A percentile compares a stretch with the other conserved stretches of the same genome.
Conservation (phyloP, 2,329 filamentous ascomycete genomes). For the Colletotrichum gloeosporioides region DNA sequence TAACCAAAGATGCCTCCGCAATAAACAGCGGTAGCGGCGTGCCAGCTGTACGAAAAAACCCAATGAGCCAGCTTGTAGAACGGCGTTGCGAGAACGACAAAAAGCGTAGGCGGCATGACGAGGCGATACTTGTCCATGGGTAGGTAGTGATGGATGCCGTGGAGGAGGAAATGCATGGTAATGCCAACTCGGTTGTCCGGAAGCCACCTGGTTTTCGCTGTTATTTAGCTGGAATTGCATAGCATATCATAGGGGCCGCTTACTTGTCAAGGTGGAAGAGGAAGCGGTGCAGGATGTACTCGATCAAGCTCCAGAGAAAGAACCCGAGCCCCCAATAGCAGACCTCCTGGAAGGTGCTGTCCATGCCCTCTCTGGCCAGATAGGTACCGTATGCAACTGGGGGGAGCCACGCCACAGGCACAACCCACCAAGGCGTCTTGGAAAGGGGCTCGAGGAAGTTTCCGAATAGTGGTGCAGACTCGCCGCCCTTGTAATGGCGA, state of each 20-base stretch:
- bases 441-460: conserved; percentile 98
- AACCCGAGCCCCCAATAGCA: conserved; percentile 75
- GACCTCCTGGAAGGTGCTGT: conserved; percentile 49
- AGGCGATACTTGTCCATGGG: conserved; percentile 99
- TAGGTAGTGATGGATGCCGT: conserved; percentile 97
- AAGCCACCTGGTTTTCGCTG: conserved; percentile 66
- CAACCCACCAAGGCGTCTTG: conserved; percentile 92
- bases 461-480: conserved; percentile 91
- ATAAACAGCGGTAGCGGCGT: conserved; percentile 77
- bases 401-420: conserved; percentile 88
- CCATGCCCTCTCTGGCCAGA: conserved; percentile 67
- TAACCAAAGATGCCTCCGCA: conserved; percentile 96
- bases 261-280: conserved; percentile 95
- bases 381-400: conserved; percentile 75
- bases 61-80: conserved; percentile 92
- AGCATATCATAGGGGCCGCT: conserved; percentile 36
- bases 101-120: conserved; percentile 94
- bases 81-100: conserved; percentile 80
- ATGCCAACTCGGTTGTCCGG: conserved; percentile 90
- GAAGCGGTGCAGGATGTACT: conserved; percentile 88
- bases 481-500: conserved; percentile 92
- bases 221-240: conserved; percentile 30
- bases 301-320: conserved; percentile 85
- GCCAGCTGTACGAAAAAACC: conserved; percentile 86
- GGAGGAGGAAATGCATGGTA: conserved; percentile 89